Conservation (phyloP, 495 filamentous ascomycete genomes). For the Xylaria flabelliformis region DNA sequence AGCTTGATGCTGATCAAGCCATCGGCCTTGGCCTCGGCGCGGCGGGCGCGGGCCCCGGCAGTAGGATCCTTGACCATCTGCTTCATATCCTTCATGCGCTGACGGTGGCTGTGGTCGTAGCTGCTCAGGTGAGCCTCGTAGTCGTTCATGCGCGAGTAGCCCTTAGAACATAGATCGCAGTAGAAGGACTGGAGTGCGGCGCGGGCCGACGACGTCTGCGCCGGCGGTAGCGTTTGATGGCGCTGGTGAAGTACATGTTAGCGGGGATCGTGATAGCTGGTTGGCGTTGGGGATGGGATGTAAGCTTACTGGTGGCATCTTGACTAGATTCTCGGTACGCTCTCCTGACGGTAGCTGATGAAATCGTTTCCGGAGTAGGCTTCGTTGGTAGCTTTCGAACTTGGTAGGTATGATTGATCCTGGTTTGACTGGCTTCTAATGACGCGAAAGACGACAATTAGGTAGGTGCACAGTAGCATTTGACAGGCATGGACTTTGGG, state of each 20-base stretch:
- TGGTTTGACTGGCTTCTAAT: neutral
- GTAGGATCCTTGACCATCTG: conserved; percentile 65
- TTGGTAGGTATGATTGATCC: neutral
- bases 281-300: neutral
- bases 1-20: conserved; percentile 66
- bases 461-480: too few species aligned
- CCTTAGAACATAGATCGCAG: conserved; percentile 75
- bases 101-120: conserved; percentile 74
- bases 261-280: neutral
- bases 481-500: neutral
- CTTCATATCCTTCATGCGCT: conserved; percentile 72
- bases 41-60: conserved; percentile 65
- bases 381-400: neutral
- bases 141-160: conserved; percentile 73
- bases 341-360: neutral
- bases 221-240: conserved; percentile 59
- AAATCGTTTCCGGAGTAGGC: neutral
- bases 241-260: conserved; percentile 39
- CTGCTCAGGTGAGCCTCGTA: conserved; percentile 72
- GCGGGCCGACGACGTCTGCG: conserved; percentile 82
- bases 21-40: conserved; percentile 74
- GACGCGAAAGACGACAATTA: neutral
- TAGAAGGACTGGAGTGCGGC: conserved; percentile 90
- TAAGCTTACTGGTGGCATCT: conserved; percentile 55
- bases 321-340: conserved; percentile 8